Conservation (phyloP, 176 grass and related monocot species). For the Phyllostachys edulis region DNA sequence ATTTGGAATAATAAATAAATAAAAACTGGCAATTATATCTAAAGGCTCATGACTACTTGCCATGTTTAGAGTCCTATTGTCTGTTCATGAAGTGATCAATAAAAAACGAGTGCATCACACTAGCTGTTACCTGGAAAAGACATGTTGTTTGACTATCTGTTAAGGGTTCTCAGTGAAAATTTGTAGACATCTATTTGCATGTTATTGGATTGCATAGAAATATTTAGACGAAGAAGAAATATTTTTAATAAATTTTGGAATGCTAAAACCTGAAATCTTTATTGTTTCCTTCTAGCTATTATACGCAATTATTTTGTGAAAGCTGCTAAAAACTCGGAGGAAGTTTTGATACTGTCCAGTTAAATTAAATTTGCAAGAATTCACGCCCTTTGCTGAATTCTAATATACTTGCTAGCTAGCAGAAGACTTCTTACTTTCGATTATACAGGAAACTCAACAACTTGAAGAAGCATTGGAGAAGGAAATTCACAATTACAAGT, state of each 20-base stretch:
- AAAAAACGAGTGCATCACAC: neutral
- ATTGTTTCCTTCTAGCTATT: neutral
- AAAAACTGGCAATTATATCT: too few species aligned
- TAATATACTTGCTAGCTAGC: neutral
- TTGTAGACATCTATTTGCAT: too few species aligned
- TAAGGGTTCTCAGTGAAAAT: too few species aligned
- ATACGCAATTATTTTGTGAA: neutral
- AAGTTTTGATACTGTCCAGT: neutral
- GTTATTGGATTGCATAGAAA: too few species aligned
- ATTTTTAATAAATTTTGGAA: neutral
- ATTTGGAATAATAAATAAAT: too few species aligned
- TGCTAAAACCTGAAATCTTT: neutral
- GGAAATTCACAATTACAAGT: constrained; percentile 35
- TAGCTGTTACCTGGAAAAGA: neutral
- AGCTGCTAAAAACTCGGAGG: neutral
- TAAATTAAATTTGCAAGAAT: neutral
- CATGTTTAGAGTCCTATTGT: neutral
- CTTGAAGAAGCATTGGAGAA: constrained; percentile 39
- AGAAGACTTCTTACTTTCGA: neutral
- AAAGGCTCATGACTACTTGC: neutral
- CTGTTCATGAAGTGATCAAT: neutral
- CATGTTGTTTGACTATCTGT: neutral
- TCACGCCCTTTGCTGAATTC: neutral
- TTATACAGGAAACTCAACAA: constrained; percentile 54
- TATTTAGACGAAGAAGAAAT: too few species aligned